Conservation (phyloP, 2,329 filamentous ascomycete species). For the Beauveria varroae region DNA sequence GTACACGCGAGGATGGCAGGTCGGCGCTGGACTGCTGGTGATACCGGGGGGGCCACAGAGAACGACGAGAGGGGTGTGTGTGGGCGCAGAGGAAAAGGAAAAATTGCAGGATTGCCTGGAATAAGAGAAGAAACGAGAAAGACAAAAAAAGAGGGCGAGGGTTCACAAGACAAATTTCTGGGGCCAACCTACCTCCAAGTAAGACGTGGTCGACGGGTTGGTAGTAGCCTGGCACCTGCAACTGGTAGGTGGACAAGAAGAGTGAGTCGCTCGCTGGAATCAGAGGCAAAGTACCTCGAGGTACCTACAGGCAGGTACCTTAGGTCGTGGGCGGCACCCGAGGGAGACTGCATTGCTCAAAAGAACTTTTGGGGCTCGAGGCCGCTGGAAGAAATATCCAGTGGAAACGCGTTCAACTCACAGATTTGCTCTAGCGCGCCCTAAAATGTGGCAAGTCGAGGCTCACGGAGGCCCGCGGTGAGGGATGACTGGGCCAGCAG, state of each 20-base stretch:
- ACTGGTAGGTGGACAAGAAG: no score
- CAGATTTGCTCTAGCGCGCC: background rate
- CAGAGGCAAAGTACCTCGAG: background rate
- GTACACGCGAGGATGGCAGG: background rate
- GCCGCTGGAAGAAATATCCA: background rate
- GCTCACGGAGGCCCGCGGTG: background rate
- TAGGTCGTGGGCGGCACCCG: no score
- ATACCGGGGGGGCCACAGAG: background rate
- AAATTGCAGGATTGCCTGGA: background rate
- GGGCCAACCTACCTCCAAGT: background rate
- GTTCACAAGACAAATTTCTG: slow-evolving; percentile 8
- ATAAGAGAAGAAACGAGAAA: background rate
- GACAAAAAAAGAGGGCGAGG: background rate
- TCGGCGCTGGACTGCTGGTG: background rate
- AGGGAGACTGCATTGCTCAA: no score
- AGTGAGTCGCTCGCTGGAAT: background rate
- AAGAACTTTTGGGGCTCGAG: background rate
- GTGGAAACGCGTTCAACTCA: background rate
- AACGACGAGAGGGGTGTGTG: background rate
- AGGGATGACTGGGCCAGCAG: background rate
- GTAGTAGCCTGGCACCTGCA: background rate
- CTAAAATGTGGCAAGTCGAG: background rate
- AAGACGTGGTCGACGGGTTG: background rate
- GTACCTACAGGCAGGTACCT: background rate
- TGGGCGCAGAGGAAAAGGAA: background rate